Evolutionary conservation across 305 asterid species (phyloP).

Genomic region (Fraxinus nigra): DNA sequence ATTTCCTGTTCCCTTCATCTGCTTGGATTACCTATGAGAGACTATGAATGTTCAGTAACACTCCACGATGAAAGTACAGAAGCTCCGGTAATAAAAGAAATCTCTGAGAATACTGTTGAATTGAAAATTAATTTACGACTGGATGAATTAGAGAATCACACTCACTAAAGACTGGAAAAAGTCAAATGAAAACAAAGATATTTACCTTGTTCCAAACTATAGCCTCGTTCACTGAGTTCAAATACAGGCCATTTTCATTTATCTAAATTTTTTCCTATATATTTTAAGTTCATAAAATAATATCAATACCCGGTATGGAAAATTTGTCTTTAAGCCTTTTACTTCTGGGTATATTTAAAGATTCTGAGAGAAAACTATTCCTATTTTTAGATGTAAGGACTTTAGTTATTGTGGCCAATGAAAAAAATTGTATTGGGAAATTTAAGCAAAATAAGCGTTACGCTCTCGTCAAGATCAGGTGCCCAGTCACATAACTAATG

Average conservation of each 20-base stretch:
- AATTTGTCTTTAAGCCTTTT: neutral
- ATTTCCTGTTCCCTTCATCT: conserved; percentile 61
- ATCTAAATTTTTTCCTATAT: neutral
- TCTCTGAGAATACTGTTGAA: neutral
- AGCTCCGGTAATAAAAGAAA: neutral
- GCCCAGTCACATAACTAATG: neutral
- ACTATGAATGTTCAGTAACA: conserved; percentile 8
- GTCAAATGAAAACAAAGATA: neutral
- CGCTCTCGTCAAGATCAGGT: neutral
- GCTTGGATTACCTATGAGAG: conserved; percentile 70
- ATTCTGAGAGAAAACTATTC: neutral
- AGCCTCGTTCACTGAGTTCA: neutral
- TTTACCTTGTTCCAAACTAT: neutral
- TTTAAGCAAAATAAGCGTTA: neutral
- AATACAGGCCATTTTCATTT: neutral
- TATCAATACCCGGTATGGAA: neutral
- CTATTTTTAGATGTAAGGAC: neutral
- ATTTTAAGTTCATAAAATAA: neutral
- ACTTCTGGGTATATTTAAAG: neutral
- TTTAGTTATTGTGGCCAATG: neutral
- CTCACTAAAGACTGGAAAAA: neutral
- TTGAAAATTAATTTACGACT: neutral
- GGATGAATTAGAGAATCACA: neutral
- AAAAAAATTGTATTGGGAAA: neutral
- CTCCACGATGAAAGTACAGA: neutral